Evolutionary conservation across 2,329 filamentous ascomycete genomes (phyloP).

Genomic region (Colletotrichum paranaense): DNA sequence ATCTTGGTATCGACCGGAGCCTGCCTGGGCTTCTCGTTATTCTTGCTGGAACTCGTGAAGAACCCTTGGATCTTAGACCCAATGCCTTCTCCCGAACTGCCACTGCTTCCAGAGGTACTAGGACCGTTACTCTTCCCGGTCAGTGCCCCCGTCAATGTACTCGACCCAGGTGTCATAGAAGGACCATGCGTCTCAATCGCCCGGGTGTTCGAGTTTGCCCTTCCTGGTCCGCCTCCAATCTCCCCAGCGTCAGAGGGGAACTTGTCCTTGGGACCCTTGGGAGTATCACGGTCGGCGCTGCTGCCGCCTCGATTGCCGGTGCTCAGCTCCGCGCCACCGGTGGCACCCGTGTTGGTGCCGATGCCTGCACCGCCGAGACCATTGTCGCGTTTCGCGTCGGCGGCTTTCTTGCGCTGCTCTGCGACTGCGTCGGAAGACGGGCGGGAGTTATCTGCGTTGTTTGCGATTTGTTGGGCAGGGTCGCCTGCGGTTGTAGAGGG

Average conservation of each 20-base stretch:
- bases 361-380: slow-evolving; percentile 46
- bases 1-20: slow-evolving; percentile 30
- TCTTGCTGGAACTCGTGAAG: slow-evolving; percentile 40
- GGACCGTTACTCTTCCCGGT: not conserved
- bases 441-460: slow-evolving; percentile 6
- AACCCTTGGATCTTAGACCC: slow-evolving; percentile 36
- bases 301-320: slow-evolving; percentile 35
- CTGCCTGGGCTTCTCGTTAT: slow-evolving; percentile 23
- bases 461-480: slow-evolving; percentile 16
- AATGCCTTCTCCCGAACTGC: not conserved
- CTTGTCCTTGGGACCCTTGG: slow-evolving; percentile 42
- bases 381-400: slow-evolving; percentile 44
- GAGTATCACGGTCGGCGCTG: slow-evolving; percentile 38
- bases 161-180: not conserved
- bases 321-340: slow-evolving; percentile 45
- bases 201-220: slow-evolving; percentile 43
- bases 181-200: slow-evolving; percentile 39
- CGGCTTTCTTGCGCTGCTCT: slow-evolving; percentile 26
- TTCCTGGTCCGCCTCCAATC: slow-evolving; percentile 46
- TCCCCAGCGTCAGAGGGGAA: slow-evolving; percentile 48
- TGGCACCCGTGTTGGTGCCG: slow-evolving; percentile 41
- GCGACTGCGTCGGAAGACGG: slow-evolving; percentile 24
- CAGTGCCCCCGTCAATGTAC: not conserved
- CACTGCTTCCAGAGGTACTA: not conserved
- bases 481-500: slow-evolving; percentile 11